These are phyloP conservation scores for Fomitopsis palustris DNA, from an alignment of 1,284 basidiomycete species.

Conservation along the genomic window DNA sequence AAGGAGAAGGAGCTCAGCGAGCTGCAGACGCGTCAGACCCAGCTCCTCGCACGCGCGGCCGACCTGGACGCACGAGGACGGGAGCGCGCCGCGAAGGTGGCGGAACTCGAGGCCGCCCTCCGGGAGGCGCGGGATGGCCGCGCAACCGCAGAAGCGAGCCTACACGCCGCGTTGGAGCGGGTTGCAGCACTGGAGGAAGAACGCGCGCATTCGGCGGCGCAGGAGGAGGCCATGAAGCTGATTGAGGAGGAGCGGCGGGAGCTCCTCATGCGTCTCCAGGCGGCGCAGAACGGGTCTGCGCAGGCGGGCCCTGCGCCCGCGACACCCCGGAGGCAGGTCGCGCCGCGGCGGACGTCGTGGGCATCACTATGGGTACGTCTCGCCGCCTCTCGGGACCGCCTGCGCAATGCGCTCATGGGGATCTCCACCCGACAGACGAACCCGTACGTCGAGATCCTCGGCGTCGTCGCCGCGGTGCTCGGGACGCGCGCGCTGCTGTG, in stretches of 20 bases:
- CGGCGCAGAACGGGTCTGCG: not conserved
- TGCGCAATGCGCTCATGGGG: not conserved
- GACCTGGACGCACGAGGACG: not conserved
- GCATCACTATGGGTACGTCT: not conserved
- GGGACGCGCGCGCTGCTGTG: constrained; percentile 1
- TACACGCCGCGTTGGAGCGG: not conserved
- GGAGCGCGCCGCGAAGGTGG: not conserved
- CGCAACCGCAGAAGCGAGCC: not conserved
- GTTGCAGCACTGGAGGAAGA: not conserved
- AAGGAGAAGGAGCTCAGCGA: not conserved
- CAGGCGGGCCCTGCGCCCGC: not conserved
- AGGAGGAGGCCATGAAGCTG: not conserved
- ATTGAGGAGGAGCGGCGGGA: not conserved
- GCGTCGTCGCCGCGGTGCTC: not conserved
- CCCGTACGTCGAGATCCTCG: constrained; percentile 1
- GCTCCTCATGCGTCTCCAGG: not conserved
- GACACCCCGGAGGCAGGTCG: not conserved
- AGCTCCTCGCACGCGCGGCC: not conserved
- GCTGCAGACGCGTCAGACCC: not conserved
- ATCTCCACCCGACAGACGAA: not conserved
- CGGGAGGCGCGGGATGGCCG: not conserved
- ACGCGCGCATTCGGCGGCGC: not conserved
- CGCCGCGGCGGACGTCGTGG: not conserved
- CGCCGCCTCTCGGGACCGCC: not conserved
- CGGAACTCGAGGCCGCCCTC: not conserved